Evolutionary conservation across 2,329 filamentous ascomycete genomes (phyloP).

Genomic region (Aspergillus sp.): DNA sequence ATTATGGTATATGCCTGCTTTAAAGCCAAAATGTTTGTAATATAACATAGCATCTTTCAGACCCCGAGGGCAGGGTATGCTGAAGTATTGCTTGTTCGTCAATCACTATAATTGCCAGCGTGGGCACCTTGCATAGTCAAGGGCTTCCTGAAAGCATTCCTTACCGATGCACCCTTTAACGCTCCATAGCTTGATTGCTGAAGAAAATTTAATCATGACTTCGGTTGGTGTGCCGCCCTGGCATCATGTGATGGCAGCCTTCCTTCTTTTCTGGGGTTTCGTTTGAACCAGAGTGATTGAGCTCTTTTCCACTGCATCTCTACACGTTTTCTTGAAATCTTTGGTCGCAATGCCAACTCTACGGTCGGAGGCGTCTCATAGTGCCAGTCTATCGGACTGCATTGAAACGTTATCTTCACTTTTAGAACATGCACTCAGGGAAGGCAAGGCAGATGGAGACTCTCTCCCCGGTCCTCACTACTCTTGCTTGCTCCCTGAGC

Average conservation of each 20-base stretch:
- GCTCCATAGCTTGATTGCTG: not conserved
- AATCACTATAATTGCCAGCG: not conserved
- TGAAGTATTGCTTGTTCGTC: not conserved
- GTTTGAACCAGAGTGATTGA: not conserved
- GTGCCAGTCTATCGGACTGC: not conserved
- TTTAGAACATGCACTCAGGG: not conserved
- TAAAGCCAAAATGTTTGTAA: no score
- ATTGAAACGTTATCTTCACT: slow-evolving; percentile 9
- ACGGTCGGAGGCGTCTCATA: not conserved
- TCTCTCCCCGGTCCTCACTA: not conserved
- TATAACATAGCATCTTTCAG: no score
- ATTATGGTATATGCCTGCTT: no score
- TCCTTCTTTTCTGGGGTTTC: not conserved
- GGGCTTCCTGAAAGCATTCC: not conserved
- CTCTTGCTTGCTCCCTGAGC: not conserved
- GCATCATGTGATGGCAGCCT: slow-evolving; percentile 8
- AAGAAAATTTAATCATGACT: not conserved
- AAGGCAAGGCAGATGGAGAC: not conserved
- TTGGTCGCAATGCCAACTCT: slow-evolving; percentile 1
- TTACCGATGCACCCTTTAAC: not conserved
- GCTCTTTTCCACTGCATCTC: not conserved
- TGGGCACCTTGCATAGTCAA: no score
- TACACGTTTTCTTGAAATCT: not conserved
- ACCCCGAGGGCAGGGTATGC: no score
- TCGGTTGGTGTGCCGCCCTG: not conserved